Evolutionary conservation across 2,329 filamentous ascomycete genomes (phyloP).

Genomic region (Xylariaceae sp.): DNA sequence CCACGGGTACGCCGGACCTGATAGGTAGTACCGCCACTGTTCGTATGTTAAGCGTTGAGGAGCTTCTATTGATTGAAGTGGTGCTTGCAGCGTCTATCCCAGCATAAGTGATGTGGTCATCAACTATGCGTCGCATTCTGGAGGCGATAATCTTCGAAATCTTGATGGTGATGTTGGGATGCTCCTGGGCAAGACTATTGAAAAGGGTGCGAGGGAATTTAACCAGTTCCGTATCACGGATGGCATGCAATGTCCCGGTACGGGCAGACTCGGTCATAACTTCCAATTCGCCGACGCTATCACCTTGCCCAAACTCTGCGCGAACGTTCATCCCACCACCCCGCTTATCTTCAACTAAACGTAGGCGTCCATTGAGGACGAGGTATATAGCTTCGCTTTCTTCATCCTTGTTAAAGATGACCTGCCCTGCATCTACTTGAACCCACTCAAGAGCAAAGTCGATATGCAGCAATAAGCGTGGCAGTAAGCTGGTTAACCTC

Average conservation of each 20-base stretch:
- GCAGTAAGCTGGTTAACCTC: slow-evolving; percentile 81
- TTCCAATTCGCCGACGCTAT: slow-evolving; percentile 95
- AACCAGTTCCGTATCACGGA: slow-evolving; percentile 91
- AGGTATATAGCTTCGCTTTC: slow-evolving; percentile 99
- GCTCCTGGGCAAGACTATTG: slow-evolving; percentile 94
- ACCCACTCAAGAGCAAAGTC: slow-evolving; percentile 99
- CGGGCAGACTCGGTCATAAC: slow-evolving; percentile 91
- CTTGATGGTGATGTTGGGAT: slow-evolving; percentile 97
- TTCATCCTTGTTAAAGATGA: slow-evolving; percentile 88
- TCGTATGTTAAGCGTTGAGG: slow-evolving; percentile 85
- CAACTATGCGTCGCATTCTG: slow-evolving; percentile 83
- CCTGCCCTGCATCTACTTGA: slow-evolving; percentile 90
- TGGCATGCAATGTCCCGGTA: slow-evolving; percentile 90
- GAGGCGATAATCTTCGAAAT: slow-evolving; percentile 98
- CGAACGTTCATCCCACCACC: slow-evolving; percentile 80
- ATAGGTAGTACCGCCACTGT: slow-evolving; percentile 92
- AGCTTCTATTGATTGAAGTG: slow-evolving; percentile 61
- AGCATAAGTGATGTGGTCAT: slow-evolving; percentile 68
- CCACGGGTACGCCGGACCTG: slow-evolving; percentile 83
- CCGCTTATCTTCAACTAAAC: slow-evolving; percentile 76
- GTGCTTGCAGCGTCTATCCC: slow-evolving; percentile 58
- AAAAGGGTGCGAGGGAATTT: slow-evolving; percentile 95
- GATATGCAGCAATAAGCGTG: slow-evolving; percentile 87
- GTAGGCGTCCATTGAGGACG: slow-evolving; percentile 85
- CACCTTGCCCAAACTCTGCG: slow-evolving; percentile 92